Evolutionary conservation across 2,329 filamentous ascomycete genomes (phyloP), one percentile per base, ranked within the genome.

Genomic region (Sporothrix mexicana): DNA sequence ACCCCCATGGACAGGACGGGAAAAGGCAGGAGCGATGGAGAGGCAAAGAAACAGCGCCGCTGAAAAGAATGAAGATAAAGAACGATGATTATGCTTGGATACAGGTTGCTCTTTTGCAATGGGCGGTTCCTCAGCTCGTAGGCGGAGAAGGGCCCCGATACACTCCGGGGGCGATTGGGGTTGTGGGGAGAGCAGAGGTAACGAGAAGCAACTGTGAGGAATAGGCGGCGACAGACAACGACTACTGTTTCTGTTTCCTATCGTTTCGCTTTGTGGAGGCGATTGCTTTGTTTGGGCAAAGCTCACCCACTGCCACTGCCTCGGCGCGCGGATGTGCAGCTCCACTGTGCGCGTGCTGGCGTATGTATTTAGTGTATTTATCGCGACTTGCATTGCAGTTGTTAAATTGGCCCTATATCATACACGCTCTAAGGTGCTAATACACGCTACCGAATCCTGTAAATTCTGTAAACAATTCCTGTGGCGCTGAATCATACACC

Each of bases 311-410:
- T 55, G 51, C 62, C 43, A 49, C 62, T 71, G 69, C 69, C 69
- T 71, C 69, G 69, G 69, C 51, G 70, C 23, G 61, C 41, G 70
- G 70, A 67, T 57, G 17, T 67, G 20, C 61, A 43, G 69, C 23
- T 57, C 59, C 66, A 55, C 49, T 59, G 51, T 47, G 41, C 36
- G 49, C 49, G 25, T 43, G 51, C 51, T 45, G 49, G n/a, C 15
- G 17, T 66, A n/a, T 2, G 15, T 17, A 5, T n/a, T 10, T 45
- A 10, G 23, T 69, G 47, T 51, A 49, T 47, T 36, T 57, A 20
- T 36, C 36, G 59, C 41, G 59, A 64, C 17, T n/a, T 45, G 41
- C 55, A 64, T 64, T 64, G 41, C 59, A 64, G 59, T 43, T 20
- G 5, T 15, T 9, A 69, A 23, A 51, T 53, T 69, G 43, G 30